phyloP scores from a whole-genome alignment of 805 yeast genomes.

The Dipodascus albidus region DNA sequence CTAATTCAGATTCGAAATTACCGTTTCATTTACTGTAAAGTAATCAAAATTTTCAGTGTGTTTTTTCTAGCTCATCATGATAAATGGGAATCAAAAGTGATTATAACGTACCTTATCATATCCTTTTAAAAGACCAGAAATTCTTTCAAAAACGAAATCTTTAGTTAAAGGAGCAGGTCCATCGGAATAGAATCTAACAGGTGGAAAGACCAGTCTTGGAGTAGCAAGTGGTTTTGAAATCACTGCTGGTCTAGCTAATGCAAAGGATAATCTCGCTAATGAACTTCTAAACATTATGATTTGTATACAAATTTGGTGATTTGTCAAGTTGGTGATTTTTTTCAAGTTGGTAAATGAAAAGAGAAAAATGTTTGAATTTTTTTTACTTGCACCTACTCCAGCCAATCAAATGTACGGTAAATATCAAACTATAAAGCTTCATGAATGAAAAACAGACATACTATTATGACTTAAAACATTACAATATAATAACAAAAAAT shows the following conservation, averaged over 20 bases:
- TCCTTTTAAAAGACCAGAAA: constrained; percentile 60
- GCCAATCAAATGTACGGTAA: neutral
- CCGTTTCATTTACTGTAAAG: neutral
- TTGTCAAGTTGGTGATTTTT: neutral
- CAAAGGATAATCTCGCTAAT: neutral
- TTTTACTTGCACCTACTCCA: neutral
- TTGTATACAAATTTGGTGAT: neutral
- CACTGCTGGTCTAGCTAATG: constrained; percentile 2
- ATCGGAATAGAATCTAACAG: constrained; percentile 40
- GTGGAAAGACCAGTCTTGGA: constrained; percentile 4
- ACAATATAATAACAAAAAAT: neutral
- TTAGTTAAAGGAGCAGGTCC: constrained; percentile 51
- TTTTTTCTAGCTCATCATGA: neutral
- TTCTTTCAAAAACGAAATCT: constrained; percentile 73
- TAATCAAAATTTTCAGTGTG: constrained; percentile 1
- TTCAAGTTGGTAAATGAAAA: neutral
- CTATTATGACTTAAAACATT: neutral
- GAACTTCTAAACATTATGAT: constrained; percentile 4
- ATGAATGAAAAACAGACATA: neutral
- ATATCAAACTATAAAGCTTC: neutral
- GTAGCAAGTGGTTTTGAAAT: neutral
- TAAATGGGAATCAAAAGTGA: constrained; percentile 10
- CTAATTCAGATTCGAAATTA: neutral
- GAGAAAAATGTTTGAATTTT: neutral
- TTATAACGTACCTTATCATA: constrained; percentile 50